phyloP scores from a whole-genome alignment of 2,329 filamentous ascomycete genomes.

The Penicillium corylophilum region DNA sequence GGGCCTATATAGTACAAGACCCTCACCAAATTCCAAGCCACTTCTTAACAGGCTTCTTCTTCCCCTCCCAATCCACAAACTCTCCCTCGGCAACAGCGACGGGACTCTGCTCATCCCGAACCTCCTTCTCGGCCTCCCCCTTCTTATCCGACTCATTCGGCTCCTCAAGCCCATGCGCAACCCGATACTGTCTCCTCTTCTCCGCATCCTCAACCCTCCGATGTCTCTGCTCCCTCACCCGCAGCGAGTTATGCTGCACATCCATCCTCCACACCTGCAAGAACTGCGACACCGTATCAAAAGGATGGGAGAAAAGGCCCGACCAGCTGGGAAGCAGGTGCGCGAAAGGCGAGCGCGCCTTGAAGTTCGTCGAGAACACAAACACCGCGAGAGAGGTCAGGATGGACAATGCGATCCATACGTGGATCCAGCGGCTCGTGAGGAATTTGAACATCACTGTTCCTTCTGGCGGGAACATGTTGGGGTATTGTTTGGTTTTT shows the following conservation, averaged over 20 bases:
- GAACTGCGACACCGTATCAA: slow-evolving; percentile 64
- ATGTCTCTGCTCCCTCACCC: slow-evolving; percentile 70
- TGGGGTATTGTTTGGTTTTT: slow-evolving; percentile 73
- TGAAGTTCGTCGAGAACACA: slow-evolving; percentile 77
- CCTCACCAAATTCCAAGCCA: slow-evolving; percentile 77
- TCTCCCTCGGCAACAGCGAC: slow-evolving; percentile 36
- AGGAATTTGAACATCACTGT: slow-evolving; percentile 84
- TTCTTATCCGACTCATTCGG: slow-evolving; percentile 36
- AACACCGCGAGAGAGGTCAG: slow-evolving; percentile 67
- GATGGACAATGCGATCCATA: slow-evolving; percentile 77
- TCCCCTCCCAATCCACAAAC: slow-evolving; percentile 39
- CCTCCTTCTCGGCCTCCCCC: slow-evolving; percentile 36
- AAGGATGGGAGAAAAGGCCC: slow-evolving; percentile 68
- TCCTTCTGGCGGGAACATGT: slow-evolving; percentile 81
- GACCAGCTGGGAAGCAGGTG: slow-evolving; percentile 73
- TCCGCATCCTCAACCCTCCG: slow-evolving; percentile 78
- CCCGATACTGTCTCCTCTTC: slow-evolving; percentile 81
- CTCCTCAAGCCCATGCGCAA: slow-evolving; percentile 76
- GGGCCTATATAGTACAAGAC: not conserved
- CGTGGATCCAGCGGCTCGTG: slow-evolving; percentile 71
- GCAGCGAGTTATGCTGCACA: slow-evolving; percentile 66
- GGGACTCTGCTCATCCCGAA: slow-evolving; percentile 33
- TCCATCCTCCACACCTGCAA: slow-evolving; percentile 75
- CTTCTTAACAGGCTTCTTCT: slow-evolving; percentile 66
- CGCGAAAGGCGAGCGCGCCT: slow-evolving; percentile 72